These are phyloP conservation scores for Phytopythium cucurbitacearum DNA, from an alignment of 352 stramenopile genomes.

Conservation along the genomic window DNA sequence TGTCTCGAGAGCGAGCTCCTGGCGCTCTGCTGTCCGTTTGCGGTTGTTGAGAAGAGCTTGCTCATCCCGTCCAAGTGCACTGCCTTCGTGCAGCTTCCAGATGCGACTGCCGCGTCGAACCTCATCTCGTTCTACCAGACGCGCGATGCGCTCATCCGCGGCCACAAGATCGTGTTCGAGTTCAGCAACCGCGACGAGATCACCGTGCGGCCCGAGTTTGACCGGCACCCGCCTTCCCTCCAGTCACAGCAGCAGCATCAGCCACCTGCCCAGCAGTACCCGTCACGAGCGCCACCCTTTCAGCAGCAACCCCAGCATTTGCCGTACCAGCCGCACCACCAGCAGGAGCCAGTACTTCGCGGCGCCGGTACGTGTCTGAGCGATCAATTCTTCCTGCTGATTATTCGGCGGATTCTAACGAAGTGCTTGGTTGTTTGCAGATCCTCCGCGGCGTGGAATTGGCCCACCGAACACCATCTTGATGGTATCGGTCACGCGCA, in stretches of 20 bases:
- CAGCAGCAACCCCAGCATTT: constrained; percentile 11
- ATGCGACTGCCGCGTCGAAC: constrained; percentile 57
- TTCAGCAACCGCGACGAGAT: constrained; percentile 69
- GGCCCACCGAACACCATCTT: constrained; percentile 61
- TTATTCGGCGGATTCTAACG: not conserved
- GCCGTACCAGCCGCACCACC: constrained; percentile 13
- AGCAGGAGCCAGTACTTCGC: constrained; percentile 11
- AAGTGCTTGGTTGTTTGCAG: constrained; percentile 5
- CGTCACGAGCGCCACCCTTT: constrained; percentile 7
- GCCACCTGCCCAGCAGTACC: not conserved
- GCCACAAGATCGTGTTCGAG: constrained; percentile 79
- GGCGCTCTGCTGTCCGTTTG: constrained; percentile 75
- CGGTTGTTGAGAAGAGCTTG: constrained; percentile 74
- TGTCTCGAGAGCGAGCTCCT: constrained; percentile 82
- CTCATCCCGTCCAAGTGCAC: constrained; percentile 72
- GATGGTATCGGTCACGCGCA: constrained; percentile 77
- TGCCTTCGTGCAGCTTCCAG: constrained; percentile 77
- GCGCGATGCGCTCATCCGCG: constrained; percentile 66
- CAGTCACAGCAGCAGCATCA: constrained; percentile 21
- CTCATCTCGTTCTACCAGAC: constrained; percentile 78
- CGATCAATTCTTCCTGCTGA: not conserved
- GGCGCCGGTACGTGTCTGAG: constrained; percentile 4
- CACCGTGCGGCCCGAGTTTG: constrained; percentile 25
- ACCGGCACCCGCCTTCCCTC: constrained; percentile 6
- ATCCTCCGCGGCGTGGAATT: constrained; percentile 25